A percentile compares a stretch with the other conserved stretches of the same genome.
These are phyloP conservation scores for Boechera retrofracta DNA, from an alignment of 345 rosid species.

Conservation along the genomic window DNA sequence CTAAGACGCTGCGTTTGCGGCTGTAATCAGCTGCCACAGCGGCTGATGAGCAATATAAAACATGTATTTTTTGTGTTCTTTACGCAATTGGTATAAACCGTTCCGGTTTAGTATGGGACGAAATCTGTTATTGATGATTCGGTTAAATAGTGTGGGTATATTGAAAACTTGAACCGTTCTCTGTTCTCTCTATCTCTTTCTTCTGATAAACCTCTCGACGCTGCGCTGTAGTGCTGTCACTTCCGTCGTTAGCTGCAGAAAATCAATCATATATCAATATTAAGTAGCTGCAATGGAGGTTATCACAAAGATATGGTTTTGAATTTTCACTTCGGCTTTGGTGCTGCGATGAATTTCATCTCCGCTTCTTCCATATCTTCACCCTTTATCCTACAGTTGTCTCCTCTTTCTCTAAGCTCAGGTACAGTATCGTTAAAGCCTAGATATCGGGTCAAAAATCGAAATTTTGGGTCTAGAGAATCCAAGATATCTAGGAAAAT, in stretches of 20 bases:
- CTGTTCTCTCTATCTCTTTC: constrained; percentile 22
- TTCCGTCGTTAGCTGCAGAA: constrained; percentile 8
- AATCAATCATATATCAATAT: background rate
- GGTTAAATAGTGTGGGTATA: background rate
- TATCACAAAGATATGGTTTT: constrained; percentile 9
- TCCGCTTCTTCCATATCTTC: constrained; percentile 47
- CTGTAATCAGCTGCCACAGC: too few species aligned
- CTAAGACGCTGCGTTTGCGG: too few species aligned
- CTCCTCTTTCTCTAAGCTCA: constrained; percentile 38
- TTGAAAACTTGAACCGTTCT: constrained; percentile 29
- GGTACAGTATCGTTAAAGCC: constrained; percentile 40
- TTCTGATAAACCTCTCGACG: constrained; percentile 39
- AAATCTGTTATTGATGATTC: background rate
- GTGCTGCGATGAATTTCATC: constrained; percentile 56
- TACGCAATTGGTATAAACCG: background rate
- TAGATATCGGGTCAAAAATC: constrained; percentile 40
- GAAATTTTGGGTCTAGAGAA: constrained; percentile 31
- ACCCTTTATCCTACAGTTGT: constrained; percentile 46
- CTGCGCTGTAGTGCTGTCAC: constrained; percentile 12
- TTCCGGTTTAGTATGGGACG: constrained; percentile 22
- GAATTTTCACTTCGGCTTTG: constrained; percentile 12
- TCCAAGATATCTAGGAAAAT: constrained; percentile 21
- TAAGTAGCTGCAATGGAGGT: constrained; percentile 21
- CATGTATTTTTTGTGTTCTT: background rate
- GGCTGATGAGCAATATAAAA: constrained; percentile 6